Percentiles rank a stretch among this genome's conserved stretches.
Conservation (phyloP, 768 basidiomycete genomes). For the Coprinopsis sp. region DNA sequence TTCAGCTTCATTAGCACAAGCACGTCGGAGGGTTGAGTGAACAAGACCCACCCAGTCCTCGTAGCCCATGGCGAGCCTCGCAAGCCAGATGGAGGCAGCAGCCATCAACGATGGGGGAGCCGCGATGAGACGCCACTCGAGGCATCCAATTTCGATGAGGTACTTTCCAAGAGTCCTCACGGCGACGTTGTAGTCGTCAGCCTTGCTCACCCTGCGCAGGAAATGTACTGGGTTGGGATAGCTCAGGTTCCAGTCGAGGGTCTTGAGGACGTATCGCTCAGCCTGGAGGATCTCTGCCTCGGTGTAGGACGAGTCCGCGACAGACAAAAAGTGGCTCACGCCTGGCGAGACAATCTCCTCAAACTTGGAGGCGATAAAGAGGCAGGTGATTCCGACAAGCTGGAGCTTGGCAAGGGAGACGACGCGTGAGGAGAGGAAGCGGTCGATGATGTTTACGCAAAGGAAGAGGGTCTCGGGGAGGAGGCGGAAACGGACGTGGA, state of each 20-base stretch:
- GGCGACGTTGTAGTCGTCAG: constrained; percentile 92
- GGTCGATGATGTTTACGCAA: constrained; percentile 88
- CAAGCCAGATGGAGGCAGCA: constrained; percentile 88
- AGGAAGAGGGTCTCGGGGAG: constrained; percentile 95
- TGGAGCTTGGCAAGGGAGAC: constrained; percentile 93
- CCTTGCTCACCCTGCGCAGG: constrained; percentile 88
- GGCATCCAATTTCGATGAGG: constrained; percentile 83
- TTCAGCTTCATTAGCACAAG: constrained; percentile 11
- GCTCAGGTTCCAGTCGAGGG: constrained; percentile 87
- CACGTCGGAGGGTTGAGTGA: background rate
- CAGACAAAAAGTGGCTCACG: constrained; percentile 82
- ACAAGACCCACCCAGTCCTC: constrained; percentile 79
- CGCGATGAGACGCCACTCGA: constrained; percentile 82
- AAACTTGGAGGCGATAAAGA: constrained; percentile 93
- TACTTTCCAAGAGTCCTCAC: constrained; percentile 92
- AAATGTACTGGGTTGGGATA: constrained; percentile 95
- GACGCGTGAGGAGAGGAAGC: constrained; percentile 69
- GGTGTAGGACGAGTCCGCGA: constrained; percentile 84
- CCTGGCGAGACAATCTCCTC: constrained; percentile 94
- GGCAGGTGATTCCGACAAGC: constrained; percentile 89
- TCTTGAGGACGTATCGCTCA: constrained; percentile 90
- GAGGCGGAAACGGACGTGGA: constrained; percentile 88
- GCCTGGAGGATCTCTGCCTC: constrained; percentile 62
- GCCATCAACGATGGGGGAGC: constrained; percentile 84
- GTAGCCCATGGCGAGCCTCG: constrained; percentile 72